Percentiles rank a stretch among this genome's conserved stretches.
Conservation (phyloP, 2,329 filamentous ascomycete species). For the Aspergillus sergii region DNA sequence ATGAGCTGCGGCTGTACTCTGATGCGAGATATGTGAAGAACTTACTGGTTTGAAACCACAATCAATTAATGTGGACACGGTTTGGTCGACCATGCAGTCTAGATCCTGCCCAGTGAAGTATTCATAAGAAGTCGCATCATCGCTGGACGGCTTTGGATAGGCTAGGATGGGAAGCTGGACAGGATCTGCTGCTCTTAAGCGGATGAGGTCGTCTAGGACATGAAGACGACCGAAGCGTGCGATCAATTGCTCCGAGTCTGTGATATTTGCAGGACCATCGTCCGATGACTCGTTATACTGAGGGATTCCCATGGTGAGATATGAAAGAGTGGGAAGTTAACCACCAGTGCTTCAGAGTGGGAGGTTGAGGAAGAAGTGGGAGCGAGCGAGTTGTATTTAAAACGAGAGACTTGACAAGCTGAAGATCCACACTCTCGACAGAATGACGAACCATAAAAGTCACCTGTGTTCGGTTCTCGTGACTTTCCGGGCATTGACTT, state of each 20-base stretch:
- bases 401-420: neutral
- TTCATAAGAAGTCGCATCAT: constrained; percentile 39
- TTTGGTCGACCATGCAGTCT: constrained; percentile 45
- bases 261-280: neutral
- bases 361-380: neutral
- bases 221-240: constrained; percentile 42
- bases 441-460: neutral
- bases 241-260: constrained; percentile 22
- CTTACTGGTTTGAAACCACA: constrained; percentile 21
- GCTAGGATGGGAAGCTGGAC: constrained; percentile 47
- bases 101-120: constrained; percentile 47
- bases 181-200: constrained; percentile 40
- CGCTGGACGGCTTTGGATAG: constrained; percentile 36
- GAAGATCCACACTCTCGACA: neutral
- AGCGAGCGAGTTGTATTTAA: constrained; percentile 13
- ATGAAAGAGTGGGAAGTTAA: neutral
- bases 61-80: constrained; percentile 34
- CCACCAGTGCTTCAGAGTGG: neutral
- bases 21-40: neutral
- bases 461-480: neutral
- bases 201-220: constrained; percentile 47
- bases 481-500: neutral
- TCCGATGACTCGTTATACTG: constrained; percentile 13
- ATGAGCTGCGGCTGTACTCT: neutral
- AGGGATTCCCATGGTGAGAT: constrained; percentile 22